A percentile compares a stretch with the other conserved stretches of the same genome.
These are phyloP conservation scores for Alternaria dauci DNA, from an alignment of 2,329 filamentous ascomycete species.

Conservation along the genomic window DNA sequence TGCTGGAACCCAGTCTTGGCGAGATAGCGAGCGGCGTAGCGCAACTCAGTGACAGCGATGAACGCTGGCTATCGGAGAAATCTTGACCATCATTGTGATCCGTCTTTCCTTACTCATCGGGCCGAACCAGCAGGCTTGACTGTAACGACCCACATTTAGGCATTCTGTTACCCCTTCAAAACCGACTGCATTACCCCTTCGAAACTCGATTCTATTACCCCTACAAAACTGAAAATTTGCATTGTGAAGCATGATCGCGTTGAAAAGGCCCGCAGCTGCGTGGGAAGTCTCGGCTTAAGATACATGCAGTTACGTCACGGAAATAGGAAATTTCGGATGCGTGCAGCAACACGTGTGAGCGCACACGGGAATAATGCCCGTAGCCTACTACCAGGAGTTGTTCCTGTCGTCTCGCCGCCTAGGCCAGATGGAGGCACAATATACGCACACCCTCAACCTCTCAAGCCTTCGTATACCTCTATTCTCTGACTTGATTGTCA, in stretches of 20 bases:
- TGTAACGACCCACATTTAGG: conserved; percentile 18
- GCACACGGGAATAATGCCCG: not conserved
- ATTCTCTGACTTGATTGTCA: not conserved
- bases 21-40: conserved; percentile 1
- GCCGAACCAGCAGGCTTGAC: conserved; percentile 21
- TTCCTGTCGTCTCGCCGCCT: not conserved
- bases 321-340: conserved; percentile 12
- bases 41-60: not conserved
- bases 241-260: conserved; percentile 5
- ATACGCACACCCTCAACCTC: not conserved
- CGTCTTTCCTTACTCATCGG: conserved; percentile 24
- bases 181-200: conserved; percentile 46
- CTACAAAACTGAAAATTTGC: conserved; percentile 50
- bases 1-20: conserved; percentile 11
- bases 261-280: conserved; percentile 10
- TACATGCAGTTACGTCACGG: conserved; percentile 16
- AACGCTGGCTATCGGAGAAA: conserved; percentile 1
- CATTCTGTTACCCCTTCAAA: conserved; percentile 45
- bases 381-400: not conserved
- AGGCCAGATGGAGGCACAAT: not conserved
- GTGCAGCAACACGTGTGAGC: conserved; percentile 1
- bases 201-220: conserved; percentile 47
- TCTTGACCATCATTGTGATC: conserved; percentile 10
- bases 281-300: conserved; percentile 35
- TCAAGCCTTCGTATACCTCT: not conserved